These are phyloP conservation scores for Fusarium torreyae DNA, from an alignment of 2,329 filamentous ascomycete genomes.

Conservation along the genomic window DNA sequence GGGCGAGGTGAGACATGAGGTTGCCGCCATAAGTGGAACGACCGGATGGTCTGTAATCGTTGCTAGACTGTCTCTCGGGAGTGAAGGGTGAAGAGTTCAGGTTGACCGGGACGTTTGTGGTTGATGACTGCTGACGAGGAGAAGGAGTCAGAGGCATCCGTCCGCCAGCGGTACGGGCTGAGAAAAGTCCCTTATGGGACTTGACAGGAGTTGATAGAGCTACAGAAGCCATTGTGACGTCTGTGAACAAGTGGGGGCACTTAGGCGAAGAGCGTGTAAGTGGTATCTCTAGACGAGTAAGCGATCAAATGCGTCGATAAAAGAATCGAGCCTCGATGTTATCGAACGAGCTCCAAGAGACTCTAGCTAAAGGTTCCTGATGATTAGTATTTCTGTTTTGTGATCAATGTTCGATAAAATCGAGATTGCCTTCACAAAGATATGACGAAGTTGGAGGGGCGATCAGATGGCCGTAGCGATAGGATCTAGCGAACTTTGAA, in stretches of 20 bases:
- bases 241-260: constrained; percentile 31
- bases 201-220: constrained; percentile 92
- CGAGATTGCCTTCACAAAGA: constrained; percentile 62
- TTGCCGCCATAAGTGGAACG: constrained; percentile 88
- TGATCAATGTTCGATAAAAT: constrained; percentile 64
- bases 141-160: constrained; percentile 96
- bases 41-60: constrained; percentile 67
- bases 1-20: constrained; percentile 83
- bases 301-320: constrained; percentile 64
- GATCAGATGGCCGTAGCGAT: constrained; percentile 65
- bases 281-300: constrained; percentile 58
- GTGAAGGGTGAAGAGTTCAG: constrained; percentile 82
- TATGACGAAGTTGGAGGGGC: constrained; percentile 59
- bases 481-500: constrained; percentile 64
- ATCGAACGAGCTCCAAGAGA: constrained; percentile 71
- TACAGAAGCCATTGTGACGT: constrained; percentile 81
- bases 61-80: constrained; percentile 72
- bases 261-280: constrained; percentile 39
- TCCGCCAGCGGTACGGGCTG: constrained; percentile 91
- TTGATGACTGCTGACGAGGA: constrained; percentile 76
- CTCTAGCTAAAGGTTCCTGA: constrained; percentile 73
- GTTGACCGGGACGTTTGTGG: constrained; percentile 65
- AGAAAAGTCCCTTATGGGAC: constrained; percentile 94
- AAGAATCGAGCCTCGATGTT: constrained; percentile 57
- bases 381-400: constrained; percentile 62